phyloP scores from a whole-genome alignment of 2,329 filamentous ascomycete species.

The Penicillium aurantiogriseum region DNA sequence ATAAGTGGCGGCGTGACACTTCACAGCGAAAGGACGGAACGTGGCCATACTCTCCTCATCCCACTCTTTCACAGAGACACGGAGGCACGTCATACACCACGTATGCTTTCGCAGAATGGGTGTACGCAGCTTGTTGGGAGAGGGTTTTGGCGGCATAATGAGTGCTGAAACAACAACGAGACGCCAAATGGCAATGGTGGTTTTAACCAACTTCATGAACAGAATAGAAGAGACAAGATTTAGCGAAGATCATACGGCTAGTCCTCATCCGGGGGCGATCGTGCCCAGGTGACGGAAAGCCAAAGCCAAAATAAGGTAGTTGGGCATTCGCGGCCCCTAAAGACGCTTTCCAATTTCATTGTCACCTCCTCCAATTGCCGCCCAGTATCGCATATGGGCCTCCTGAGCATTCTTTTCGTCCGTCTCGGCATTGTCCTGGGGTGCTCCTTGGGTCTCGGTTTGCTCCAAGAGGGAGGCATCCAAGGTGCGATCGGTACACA shows the following conservation, averaged over 20 bases:
- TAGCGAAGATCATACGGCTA: fast-evolving
- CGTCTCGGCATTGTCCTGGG: neutral
- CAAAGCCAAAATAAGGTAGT: neutral
- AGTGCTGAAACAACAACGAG: no score
- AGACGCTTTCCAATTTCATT: neutral
- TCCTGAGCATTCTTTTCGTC: no score
- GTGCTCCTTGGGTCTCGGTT: neutral
- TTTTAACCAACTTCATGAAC: neutral
- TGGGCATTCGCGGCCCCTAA: neutral
- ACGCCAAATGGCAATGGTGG: neutral
- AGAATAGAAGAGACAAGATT: neutral
- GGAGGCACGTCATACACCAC: no score
- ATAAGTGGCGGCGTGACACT: no score
- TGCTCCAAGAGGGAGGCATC: neutral
- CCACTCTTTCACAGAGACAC: no score
- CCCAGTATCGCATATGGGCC: neutral
- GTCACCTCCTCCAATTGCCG: neutral
- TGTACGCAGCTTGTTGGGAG: no score
- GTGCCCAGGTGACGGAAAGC: neutral
- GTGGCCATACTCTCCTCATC: no score
- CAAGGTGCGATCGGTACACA: neutral
- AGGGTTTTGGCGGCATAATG: no score
- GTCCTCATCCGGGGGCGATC: neutral
- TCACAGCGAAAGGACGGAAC: no score
- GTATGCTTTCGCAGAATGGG: no score